Conservation (phyloP, 352 stramenopile genomes). For the Phytopythium boreale region DNA sequence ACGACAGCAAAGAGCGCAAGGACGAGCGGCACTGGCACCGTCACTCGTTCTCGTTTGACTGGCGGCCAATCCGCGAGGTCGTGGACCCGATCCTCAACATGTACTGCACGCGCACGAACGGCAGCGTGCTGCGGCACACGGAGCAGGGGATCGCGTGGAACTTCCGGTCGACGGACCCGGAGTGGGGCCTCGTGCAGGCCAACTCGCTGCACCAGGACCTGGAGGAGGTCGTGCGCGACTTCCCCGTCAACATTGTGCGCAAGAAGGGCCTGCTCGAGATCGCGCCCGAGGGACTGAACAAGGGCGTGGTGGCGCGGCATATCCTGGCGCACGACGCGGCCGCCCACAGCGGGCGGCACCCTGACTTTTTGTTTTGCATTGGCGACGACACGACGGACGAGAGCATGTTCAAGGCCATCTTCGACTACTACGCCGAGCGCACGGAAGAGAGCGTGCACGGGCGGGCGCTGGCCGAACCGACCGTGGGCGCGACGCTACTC, state of each 20-base stretch:
- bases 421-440: constrained; percentile 88
- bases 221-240: constrained; percentile 71
- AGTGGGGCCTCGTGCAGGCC: constrained; percentile 95
- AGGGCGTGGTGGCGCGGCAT: constrained; percentile 95
- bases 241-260: constrained; percentile 73
- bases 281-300: constrained; percentile 94
- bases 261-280: constrained; percentile 95
- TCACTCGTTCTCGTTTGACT: constrained; percentile 86
- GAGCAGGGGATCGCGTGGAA: constrained; percentile 96
- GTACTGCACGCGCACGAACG: constrained; percentile 96
- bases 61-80: constrained; percentile 89
- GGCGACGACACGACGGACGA: constrained; percentile 97
- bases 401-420: constrained; percentile 96
- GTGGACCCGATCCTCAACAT: constrained; percentile 93
- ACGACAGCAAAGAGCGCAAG: constrained; percentile 12
- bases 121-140: constrained; percentile 91
- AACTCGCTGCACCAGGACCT: constrained; percentile 91
- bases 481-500: constrained; percentile 8
- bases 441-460: constrained; percentile 81
- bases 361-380: constrained; percentile 96
- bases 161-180: constrained; percentile 96
- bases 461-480: constrained; percentile 7
- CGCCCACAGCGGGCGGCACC: constrained; percentile 61
- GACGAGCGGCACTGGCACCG: constrained; percentile 68
- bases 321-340: constrained; percentile 89